These are phyloP conservation scores for Trichoderma sp. DNA, from an alignment of 2,329 filamentous ascomycete genomes.

Conservation along the genomic window DNA sequence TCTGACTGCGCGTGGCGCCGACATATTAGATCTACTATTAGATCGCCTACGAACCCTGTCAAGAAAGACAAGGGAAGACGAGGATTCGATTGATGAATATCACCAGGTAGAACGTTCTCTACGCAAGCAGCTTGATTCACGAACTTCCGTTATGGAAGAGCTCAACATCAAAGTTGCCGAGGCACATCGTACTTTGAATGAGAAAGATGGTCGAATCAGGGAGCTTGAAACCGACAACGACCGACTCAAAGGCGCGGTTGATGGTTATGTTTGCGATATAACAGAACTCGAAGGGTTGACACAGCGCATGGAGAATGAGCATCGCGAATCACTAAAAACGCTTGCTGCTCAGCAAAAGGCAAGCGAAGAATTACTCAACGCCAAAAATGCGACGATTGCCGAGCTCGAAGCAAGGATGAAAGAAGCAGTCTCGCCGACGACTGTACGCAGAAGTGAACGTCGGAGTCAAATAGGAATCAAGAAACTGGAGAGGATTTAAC, in stretches of 20 bases:
- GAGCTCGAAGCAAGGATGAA: slow-evolving; percentile 53
- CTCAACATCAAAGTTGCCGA: slow-evolving; percentile 49
- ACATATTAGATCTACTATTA: slow-evolving; percentile 60
- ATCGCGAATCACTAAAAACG: slow-evolving; percentile 38
- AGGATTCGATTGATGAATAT: slow-evolving; percentile 63
- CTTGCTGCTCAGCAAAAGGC: slow-evolving; percentile 43
- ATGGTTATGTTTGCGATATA: slow-evolving; percentile 59
- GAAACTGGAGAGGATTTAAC: slow-evolving; percentile 54
- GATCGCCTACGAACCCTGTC: slow-evolving; percentile 54
- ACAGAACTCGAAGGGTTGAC: slow-evolving; percentile 58
- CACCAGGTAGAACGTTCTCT: slow-evolving; percentile 60
- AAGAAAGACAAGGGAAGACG: slow-evolving; percentile 51
- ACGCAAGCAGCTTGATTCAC: slow-evolving; percentile 58
- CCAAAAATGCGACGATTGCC: slow-evolving; percentile 44
- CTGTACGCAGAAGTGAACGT: slow-evolving; percentile 30
- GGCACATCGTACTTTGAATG: slow-evolving; percentile 41
- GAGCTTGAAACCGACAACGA: slow-evolving; percentile 56
- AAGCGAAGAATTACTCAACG: slow-evolving; percentile 41
- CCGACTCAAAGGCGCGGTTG: slow-evolving; percentile 56
- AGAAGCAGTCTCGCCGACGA: slow-evolving; percentile 39
- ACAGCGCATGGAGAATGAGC: slow-evolving; percentile 50
- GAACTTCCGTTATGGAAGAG: slow-evolving; percentile 55
- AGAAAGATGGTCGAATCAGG: slow-evolving; percentile 46
- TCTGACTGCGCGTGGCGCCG: slow-evolving; percentile 55
- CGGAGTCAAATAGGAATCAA: slow-evolving; percentile 40